Evolutionary conservation across 2,329 filamentous ascomycete species (phyloP).

Genomic region (Fusarium multiceps): DNA sequence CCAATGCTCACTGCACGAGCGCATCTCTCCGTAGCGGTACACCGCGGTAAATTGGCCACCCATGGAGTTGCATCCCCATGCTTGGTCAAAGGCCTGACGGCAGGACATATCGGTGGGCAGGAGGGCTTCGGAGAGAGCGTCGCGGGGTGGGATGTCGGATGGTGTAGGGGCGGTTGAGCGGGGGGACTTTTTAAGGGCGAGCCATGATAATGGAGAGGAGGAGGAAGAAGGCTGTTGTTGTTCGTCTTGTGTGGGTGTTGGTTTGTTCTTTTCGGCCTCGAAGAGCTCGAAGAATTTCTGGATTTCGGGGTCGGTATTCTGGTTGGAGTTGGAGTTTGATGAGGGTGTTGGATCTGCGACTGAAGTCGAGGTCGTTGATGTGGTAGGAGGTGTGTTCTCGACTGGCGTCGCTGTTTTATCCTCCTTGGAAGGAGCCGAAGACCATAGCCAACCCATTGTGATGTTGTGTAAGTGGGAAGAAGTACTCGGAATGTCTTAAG

Average conservation of each 20-base stretch:
- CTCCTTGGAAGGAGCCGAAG: slow-evolving; percentile 49
- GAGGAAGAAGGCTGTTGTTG: slow-evolving; percentile 35
- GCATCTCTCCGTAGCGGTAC: slow-evolving; percentile 84
- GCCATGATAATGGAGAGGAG: slow-evolving; percentile 50
- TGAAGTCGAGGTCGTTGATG: slow-evolving; percentile 30
- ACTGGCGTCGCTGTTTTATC: slow-evolving; percentile 42
- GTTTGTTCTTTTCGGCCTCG: slow-evolving; percentile 49
- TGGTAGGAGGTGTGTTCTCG: slow-evolving; percentile 39
- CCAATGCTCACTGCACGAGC: slow-evolving; percentile 86
- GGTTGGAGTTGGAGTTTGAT: slow-evolving; percentile 35
- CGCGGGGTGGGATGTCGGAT: slow-evolving; percentile 46
- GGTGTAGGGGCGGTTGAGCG: slow-evolving; percentile 41
- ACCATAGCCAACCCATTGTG: slow-evolving; percentile 73
- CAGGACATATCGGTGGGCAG: slow-evolving; percentile 89
- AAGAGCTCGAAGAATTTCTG: slow-evolving; percentile 65
- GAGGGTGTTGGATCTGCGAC: slow-evolving; percentile 11
- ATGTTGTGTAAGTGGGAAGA: slow-evolving; percentile 3
- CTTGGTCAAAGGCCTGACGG: slow-evolving; percentile 88
- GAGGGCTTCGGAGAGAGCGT: slow-evolving; percentile 71
- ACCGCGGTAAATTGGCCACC: slow-evolving; percentile 92
- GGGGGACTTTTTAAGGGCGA: slow-evolving; percentile 50
- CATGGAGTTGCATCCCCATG: slow-evolving; percentile 92
- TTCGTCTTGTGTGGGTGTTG: slow-evolving; percentile 35
- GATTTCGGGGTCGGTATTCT: slow-evolving; percentile 61
- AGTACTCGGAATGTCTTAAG: neutral